Conservation (phyloP, 352 stramenopile genomes). For the Pythium periplocum region DNA sequence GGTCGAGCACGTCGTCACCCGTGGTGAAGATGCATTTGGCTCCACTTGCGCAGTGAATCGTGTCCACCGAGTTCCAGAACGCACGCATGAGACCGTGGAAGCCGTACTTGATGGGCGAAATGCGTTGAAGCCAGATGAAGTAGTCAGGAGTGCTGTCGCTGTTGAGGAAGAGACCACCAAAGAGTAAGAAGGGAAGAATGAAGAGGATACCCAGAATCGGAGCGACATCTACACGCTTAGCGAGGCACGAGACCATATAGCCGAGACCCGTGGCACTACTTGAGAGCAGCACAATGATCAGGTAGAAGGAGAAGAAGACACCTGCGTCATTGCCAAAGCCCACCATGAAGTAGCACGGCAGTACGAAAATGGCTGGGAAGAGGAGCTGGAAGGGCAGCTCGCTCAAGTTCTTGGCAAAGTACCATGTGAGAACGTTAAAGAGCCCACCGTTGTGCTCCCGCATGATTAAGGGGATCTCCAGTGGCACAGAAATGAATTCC, state of each 20-base stretch:
- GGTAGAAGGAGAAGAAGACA: constrained; percentile 30
- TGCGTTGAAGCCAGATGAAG: constrained; percentile 32
- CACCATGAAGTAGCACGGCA: constrained; percentile 30
- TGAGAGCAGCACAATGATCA: constrained; percentile 25
- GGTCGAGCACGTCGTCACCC: constrained; percentile 20
- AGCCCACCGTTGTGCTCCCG: constrained; percentile 27
- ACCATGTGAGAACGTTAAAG: constrained; percentile 27
- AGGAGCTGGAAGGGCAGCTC: constrained; percentile 26
- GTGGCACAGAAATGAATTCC: constrained; percentile 25
- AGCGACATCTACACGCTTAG: constrained; percentile 21
- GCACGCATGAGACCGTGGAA: constrained; percentile 25
- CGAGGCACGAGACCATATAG: constrained; percentile 36
- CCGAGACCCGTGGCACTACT: constrained; percentile 22
- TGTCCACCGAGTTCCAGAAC: constrained; percentile 23
- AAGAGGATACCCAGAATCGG: constrained; percentile 30
- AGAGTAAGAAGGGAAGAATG: constrained; percentile 29
- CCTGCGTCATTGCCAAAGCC: constrained; percentile 23
- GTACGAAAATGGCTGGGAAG: constrained; percentile 23
- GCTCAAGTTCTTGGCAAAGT: constrained; percentile 27
- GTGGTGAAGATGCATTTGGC: constrained; percentile 14
- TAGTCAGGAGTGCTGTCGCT: constrained; percentile 27
- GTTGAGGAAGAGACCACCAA: constrained; percentile 38
- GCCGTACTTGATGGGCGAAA: constrained; percentile 38
- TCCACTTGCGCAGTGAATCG: constrained; percentile 18
- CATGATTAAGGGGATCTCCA: constrained; percentile 26